phyloP scores from a whole-genome alignment of 1,284 basidiomycete genomes.

The Trichosporon coremiiforme region DNA sequence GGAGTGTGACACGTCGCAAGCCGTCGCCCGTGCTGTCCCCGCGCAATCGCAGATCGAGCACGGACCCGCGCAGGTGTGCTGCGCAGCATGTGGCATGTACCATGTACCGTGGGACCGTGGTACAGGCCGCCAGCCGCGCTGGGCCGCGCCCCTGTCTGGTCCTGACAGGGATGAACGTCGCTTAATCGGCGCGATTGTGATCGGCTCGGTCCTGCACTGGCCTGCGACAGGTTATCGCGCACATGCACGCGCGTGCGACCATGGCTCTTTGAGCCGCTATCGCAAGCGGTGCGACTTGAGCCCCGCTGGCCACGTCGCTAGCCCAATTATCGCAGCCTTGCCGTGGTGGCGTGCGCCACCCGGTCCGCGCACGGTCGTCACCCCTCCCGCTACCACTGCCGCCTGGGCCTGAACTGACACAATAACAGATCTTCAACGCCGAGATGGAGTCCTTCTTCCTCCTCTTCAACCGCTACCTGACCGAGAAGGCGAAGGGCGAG shows the following conservation, averaged over 20 bases:
- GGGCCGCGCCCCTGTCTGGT: too few relatives aligned
- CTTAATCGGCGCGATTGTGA: not conserved
- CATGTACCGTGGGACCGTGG: not conserved
- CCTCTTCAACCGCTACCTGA: conserved; percentile 96
- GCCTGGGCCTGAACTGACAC: conserved; percentile 4
- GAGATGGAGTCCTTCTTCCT: conserved; percentile 99
- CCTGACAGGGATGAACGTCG: not conserved
- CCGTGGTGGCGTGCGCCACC: conserved; percentile 1
- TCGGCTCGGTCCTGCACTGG: not conserved
- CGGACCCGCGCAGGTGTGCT: not conserved
- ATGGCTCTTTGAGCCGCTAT: not conserved
- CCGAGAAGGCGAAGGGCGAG: conserved; percentile 89
- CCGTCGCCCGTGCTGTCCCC: not conserved
- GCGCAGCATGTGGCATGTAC: conserved; percentile 7
- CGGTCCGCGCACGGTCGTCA: conserved; percentile 7
- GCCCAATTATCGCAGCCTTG: not conserved
- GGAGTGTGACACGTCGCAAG: not conserved
- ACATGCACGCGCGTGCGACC: not conserved
- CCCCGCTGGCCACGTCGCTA: not conserved
- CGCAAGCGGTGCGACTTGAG: too few relatives aligned
- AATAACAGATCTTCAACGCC: conserved; percentile 80
- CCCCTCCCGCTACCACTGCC: not conserved
- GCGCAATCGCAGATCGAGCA: conserved; percentile 3
- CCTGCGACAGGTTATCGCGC: not conserved
- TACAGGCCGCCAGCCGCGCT: conserved; percentile 2